Base-by-base conservation (phyloP, 176 grass and related monocot genomes). In the Olyra latifolia region DNA sequence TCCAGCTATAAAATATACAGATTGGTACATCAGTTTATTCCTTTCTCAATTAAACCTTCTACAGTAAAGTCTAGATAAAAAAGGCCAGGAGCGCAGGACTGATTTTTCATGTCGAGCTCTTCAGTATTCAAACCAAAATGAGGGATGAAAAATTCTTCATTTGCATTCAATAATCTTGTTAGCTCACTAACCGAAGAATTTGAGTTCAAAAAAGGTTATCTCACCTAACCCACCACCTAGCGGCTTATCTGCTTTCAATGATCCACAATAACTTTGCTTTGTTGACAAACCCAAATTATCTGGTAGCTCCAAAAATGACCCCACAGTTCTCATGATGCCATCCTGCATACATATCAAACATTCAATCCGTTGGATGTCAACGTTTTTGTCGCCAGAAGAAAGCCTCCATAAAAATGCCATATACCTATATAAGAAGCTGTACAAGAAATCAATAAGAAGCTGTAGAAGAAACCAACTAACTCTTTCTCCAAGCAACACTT, bases 161-260 rank as follows among this genome's bases (percentile, higher is more conserved):
- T n/a, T n/a, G n/a, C n/a, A n/a, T n/a, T n/a, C n/a, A n/a, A n/a
- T n/a, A n/a, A n/a, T n/a, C n/a, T n/a, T n/a, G n/a, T n/a, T n/a
- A n/a, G n/a, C n/a, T n/a, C n/a, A n/a, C n/a, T n/a, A n/a, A n/a
- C n/a, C n/a, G n/a, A n/a, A n/a, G n/a, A n/a, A n/a, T n/a, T n/a
- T n/a, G n/a, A n/a, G n/a, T 43, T 54, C 11, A 12, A 30, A 82
- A 63, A 56, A 32, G 45, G 17, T 39, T 65, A 53, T 81, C 69
- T 82, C 35, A 98, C 96, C 92, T 91, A 80, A 75, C 86, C 96
- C 96, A 85, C 77, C 76, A 27, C 96, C 96, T 88, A 98, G 83
- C 22, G 95, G 70, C 82, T 85, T 90, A 46, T 89, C 87, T 42
- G 86, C 88, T 83, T 95, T 95, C 38, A 88, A 93, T 67, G 70